Evolutionary conservation across 2,329 filamentous ascomycete genomes (phyloP).

Genomic region (Cercospora sojina): DNA sequence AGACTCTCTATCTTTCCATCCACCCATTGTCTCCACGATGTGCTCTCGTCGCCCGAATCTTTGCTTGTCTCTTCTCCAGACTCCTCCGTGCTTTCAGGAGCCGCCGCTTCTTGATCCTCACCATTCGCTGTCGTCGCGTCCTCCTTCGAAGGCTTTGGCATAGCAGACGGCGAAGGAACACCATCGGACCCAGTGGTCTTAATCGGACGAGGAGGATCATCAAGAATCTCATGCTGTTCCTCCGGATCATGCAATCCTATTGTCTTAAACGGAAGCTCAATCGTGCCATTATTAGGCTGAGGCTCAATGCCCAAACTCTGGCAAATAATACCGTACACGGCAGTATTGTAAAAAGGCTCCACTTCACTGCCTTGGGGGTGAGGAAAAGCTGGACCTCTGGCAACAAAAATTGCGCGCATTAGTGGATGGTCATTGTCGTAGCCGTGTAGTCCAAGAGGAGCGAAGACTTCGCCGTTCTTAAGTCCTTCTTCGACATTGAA

Average conservation of each 20-base stretch:
- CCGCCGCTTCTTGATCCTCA: background rate
- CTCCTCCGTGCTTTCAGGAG: background rate
- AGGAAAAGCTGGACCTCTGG: conserved; percentile 86
- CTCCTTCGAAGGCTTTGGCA: background rate
- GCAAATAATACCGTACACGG: conserved; percentile 93
- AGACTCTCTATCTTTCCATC: conserved; percentile 34
- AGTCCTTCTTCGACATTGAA: conserved; percentile 71
- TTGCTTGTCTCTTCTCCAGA: background rate
- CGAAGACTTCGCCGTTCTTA: conserved; percentile 65
- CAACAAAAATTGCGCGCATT: conserved; percentile 95
- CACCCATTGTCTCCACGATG: conserved; percentile 37
- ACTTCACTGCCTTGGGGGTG: conserved; percentile 78
- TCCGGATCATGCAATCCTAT: conserved; percentile 56
- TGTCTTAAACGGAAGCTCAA: conserved; percentile 67
- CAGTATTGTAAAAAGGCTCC: conserved; percentile 81
- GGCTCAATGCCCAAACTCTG: conserved; percentile 76
- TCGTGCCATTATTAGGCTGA: conserved; percentile 80
- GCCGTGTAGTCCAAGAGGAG: conserved; percentile 82
- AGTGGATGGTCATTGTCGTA: conserved; percentile 94
- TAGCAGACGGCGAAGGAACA: background rate
- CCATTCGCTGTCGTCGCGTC: background rate
- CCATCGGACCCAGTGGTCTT: background rate
- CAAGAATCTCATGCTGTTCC: conserved; percentile 21
- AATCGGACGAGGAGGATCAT: conserved; percentile 24
- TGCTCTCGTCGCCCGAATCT: conserved; percentile 3